Evolutionary conservation across 192 early-diverging fungal genomes (phyloP).

Genomic region (Funneliformis mosseae): DNA sequence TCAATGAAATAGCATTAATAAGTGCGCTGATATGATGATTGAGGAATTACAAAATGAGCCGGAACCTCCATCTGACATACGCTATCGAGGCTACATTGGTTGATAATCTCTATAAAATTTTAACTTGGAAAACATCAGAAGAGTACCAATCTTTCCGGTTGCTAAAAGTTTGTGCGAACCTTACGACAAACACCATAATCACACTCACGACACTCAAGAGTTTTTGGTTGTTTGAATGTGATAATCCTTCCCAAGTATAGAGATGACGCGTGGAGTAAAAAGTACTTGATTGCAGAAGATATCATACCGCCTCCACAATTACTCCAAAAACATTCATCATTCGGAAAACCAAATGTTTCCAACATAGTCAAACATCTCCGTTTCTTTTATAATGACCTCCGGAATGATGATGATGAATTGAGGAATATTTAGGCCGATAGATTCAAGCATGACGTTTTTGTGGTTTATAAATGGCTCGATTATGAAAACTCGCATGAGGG

Average conservation of each 20-base stretch:
- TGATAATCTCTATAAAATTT: too few species aligned
- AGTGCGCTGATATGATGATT: neutral
- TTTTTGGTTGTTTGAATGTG: slow-evolving; percentile 17
- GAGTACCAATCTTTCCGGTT: slow-evolving; percentile 9
- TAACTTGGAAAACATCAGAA: neutral
- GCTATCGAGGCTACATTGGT: slow-evolving; percentile 4
- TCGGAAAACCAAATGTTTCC: neutral
- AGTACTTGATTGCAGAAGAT: neutral
- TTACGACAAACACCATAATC: neutral
- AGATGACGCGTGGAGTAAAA: slow-evolving; percentile 18
- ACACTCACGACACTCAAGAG: neutral
- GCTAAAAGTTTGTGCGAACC: neutral
- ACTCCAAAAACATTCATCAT: neutral
- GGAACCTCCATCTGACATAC: slow-evolving; percentile 1
- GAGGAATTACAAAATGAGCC: neutral
- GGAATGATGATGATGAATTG: neutral
- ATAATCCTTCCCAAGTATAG: slow-evolving; percentile 3
- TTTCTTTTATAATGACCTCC: neutral
- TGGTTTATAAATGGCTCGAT: slow-evolving; percentile 3
- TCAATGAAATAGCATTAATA: neutral
- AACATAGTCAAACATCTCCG: neutral
- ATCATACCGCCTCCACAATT: neutral
- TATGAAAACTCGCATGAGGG: neutral
- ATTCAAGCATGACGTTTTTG: neutral
- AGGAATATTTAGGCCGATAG: neutral